A percentile compares a stretch with the other conserved stretches of the same genome.
Conservation (phyloP, 1,284 basidiomycete genomes). For the Austropuccinia psidii region DNA sequence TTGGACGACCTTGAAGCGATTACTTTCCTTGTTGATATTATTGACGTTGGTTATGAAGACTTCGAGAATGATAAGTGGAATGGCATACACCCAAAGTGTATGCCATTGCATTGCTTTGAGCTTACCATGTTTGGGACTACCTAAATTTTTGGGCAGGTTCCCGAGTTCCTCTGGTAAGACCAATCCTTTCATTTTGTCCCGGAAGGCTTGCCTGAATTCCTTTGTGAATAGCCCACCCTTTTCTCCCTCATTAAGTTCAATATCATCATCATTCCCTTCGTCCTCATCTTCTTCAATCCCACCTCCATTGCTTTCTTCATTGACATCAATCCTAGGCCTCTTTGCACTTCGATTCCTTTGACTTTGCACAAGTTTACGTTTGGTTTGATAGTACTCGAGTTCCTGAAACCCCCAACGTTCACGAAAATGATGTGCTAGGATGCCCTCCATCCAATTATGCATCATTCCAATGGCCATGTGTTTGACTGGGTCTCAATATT, state of each 20-base stretch:
- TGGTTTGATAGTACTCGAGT: not conserved
- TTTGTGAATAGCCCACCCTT: not conserved
- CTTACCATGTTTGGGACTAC: not conserved
- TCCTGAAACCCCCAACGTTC: slow-evolving; percentile 21
- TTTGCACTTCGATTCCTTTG: not conserved
- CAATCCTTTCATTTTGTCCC: not conserved
- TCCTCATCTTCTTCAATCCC: not conserved
- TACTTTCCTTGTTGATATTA: not conserved
- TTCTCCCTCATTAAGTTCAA: slow-evolving; percentile 4
- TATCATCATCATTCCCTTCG: not conserved
- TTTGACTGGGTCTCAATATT: not conserved
- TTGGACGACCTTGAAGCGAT: not conserved
- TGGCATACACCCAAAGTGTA: not conserved
- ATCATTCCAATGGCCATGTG: slow-evolving; percentile 14
- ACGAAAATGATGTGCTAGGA: slow-evolving; percentile 20
- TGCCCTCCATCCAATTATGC: slow-evolving; percentile 31
- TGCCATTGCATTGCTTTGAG: not conserved
- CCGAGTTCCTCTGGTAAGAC: not conserved
- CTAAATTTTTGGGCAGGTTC: not conserved
- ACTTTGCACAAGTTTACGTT: not conserved
- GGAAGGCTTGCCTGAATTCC: not conserved
- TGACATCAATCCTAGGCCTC: not conserved
- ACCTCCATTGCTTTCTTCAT: not conserved
- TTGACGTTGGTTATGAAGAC: not conserved
- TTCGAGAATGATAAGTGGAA: not conserved